A percentile compares a stretch with the other conserved stretches of the same genome.
These are phyloP conservation scores for Fraxinus nigra DNA, from an alignment of 305 asterid species.

Conservation along the genomic window DNA sequence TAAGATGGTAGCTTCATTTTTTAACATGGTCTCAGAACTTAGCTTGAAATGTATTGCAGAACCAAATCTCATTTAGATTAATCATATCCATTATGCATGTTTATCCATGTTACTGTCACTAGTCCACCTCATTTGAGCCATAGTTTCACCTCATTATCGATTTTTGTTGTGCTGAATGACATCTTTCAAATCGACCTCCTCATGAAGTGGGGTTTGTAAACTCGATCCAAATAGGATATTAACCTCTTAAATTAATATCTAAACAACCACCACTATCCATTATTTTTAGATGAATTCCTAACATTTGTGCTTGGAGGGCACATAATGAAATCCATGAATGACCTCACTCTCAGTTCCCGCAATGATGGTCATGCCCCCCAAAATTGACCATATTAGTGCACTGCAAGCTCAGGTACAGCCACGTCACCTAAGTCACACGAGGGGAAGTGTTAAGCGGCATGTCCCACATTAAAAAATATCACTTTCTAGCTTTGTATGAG, in stretches of 20 bases:
- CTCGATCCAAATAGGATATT: neutral
- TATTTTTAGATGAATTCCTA: neutral
- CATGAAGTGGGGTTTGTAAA: neutral
- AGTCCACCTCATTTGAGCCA: neutral
- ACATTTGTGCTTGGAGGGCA: neutral
- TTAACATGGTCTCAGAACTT: neutral
- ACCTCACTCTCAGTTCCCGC: neutral
- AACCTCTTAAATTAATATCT: neutral
- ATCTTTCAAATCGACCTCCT: neutral
- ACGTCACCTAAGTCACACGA: neutral
- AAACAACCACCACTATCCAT: neutral
- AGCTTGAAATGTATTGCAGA: neutral
- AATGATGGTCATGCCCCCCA: neutral
- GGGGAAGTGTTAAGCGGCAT: neutral
- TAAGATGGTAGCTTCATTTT: neutral
- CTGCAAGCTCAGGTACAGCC: neutral
- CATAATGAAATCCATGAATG: neutral
- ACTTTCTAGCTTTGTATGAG: neutral
- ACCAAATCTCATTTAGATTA: neutral
- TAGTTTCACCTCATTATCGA: neutral
- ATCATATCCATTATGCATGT: neutral
- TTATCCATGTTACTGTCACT: neutral
- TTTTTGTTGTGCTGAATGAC: neutral
- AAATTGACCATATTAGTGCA: neutral
- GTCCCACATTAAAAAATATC: neutral